A percentile compares a stretch with the other conserved stretches of the same genome.
phyloP scores from a whole-genome alignment of 2,329 filamentous ascomycete species.

The Davidsoniella neocaledoniae region DNA sequence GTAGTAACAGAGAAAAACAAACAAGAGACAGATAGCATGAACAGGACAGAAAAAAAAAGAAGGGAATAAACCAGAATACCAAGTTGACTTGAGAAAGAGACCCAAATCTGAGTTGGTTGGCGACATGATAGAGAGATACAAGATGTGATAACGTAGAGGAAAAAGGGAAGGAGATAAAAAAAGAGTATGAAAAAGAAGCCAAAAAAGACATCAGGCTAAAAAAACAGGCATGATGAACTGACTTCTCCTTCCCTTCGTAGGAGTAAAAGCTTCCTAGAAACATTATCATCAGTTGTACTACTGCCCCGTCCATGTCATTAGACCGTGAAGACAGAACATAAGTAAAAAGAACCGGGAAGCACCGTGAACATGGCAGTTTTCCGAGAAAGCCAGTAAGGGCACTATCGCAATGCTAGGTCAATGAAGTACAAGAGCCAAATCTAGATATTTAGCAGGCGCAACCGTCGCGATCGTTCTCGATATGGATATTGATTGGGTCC shows the following conservation, averaged over 20 bases:
- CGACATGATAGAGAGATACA: no score
- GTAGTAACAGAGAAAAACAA: no score
- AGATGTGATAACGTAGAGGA: neutral
- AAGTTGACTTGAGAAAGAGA: no score
- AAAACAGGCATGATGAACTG: neutral
- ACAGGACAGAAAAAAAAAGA: no score
- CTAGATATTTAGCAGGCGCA: conserved; percentile 59
- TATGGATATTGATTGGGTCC: conserved; percentile 95
- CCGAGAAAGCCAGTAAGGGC: neutral
- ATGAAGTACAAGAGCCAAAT: no score
- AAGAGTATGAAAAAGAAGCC: neutral
- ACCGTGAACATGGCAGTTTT: neutral
- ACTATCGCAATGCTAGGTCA: neutral
- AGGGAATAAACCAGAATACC: no score
- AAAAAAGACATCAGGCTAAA: neutral
- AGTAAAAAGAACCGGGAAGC: neutral
- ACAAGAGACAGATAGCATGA: no score
- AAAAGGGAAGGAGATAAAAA: neutral
- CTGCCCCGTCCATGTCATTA: neutral
- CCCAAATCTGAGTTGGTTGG: no score
- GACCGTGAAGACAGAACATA: neutral
- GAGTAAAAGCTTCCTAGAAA: no score
- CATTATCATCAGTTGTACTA: no score
- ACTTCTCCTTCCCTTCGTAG: no score
- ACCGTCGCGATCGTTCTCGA: conserved; percentile 81